These are phyloP conservation scores for Diospyros kaki DNA, from an alignment of 148 eudicot genomes.

Conservation along the genomic window DNA sequence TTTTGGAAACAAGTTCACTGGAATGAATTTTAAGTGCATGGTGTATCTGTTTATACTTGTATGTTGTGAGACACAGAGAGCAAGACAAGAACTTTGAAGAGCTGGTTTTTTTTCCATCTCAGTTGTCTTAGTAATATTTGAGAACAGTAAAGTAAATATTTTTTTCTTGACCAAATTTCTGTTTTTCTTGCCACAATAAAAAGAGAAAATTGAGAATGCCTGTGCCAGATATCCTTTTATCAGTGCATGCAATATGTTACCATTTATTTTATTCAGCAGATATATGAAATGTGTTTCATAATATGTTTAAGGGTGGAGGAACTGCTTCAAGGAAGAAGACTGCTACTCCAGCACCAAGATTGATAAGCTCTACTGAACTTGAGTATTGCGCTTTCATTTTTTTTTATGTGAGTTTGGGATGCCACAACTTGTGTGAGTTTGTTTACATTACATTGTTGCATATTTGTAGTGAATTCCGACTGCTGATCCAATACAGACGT, in stretches of 20 bases:
- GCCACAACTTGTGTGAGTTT: constrained; percentile 12
- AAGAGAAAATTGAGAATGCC: not conserved
- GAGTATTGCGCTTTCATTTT: constrained; percentile 46
- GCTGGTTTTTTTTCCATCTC: not conserved
- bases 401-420: not conserved
- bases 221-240: not conserved
- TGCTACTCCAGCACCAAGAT: constrained; percentile 66
- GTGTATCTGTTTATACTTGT: too few species aligned
- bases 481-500: constrained; percentile 74
- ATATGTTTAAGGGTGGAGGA: constrained; percentile 70
- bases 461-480: constrained; percentile 74
- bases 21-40: not conserved
- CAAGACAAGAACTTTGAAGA: not conserved
- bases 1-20: not conserved
- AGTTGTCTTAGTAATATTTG: not conserved
- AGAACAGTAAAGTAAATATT: too few species aligned
- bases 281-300: not conserved
- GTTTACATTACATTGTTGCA: constrained; percentile 14
- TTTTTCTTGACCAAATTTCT: not conserved
- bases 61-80: not conserved
- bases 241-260: not conserved
- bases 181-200: not conserved
- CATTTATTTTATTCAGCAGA: not conserved
- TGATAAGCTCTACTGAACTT: constrained; percentile 74
- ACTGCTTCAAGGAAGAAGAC: constrained; percentile 54